Percentiles rank a stretch among this genome's conserved stretches.
Evolutionary conservation across 768 basidiomycete genomes (phyloP).

Genomic region (Suillus luteus): DNA sequence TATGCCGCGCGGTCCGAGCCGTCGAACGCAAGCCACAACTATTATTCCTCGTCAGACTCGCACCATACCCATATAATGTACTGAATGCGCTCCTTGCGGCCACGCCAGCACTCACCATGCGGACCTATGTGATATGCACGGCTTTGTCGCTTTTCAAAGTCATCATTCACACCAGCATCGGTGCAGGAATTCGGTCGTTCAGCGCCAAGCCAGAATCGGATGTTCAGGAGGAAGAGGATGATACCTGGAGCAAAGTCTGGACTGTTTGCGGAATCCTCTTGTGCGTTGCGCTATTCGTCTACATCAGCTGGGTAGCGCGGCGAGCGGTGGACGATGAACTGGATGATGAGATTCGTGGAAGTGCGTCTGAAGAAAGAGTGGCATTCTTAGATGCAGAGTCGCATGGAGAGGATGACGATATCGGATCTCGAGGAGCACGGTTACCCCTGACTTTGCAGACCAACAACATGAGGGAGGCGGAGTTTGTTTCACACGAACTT

Average conservation of each 20-base stretch:
- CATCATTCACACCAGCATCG: conserved; percentile 87
- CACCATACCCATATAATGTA: conserved; percentile 92
- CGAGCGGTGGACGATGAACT: conserved; percentile 60
- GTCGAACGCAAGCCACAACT: conserved; percentile 87
- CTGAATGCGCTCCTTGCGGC: conserved; percentile 94
- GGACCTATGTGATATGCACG: conserved; percentile 79
- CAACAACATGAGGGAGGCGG: conserved; percentile 50
- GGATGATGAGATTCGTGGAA: conserved; percentile 39
- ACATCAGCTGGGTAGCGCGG: conserved; percentile 80
- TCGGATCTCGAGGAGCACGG: conserved; percentile 13
- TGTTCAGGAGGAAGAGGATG: conserved; percentile 37
- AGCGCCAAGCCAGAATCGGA: conserved; percentile 54
- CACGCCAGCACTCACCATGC: conserved; percentile 76
- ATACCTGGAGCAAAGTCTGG: conserved; percentile 56
- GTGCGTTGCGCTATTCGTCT: conserved; percentile 74
- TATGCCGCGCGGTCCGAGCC: conserved; percentile 81
- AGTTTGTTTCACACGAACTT: conserved; percentile 31
- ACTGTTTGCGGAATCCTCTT: conserved; percentile 70
- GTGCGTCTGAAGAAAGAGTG: conserved; percentile 50
- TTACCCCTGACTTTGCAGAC: conserved; percentile 22
- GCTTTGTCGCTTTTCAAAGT: conserved; percentile 87
- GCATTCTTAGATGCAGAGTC: conserved; percentile 49
- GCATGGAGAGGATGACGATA: conserved; percentile 22
- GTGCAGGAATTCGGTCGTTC: conserved; percentile 85
- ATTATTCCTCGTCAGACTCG: conserved; percentile 88